Evolutionary conservation across 2,329 filamentous ascomycete species (phyloP).

Genomic region (Calonectria honghensis): DNA sequence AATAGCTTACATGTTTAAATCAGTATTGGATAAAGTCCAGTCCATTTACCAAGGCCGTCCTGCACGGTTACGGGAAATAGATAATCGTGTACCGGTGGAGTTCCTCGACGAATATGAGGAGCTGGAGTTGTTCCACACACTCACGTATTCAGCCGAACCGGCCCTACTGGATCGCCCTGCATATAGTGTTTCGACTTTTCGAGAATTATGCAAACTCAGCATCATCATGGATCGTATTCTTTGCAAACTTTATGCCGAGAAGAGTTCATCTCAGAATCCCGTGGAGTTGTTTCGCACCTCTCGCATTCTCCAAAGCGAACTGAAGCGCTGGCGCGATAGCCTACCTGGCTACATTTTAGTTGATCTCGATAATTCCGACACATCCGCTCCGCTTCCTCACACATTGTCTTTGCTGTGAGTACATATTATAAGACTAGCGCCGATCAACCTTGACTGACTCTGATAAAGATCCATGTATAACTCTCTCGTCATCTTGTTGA

Average conservation of each 20-base stretch:
- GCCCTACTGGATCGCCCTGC: constrained; percentile 59
- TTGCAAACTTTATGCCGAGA: constrained; percentile 65
- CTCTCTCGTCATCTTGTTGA: constrained; percentile 69
- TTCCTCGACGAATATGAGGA: constrained; percentile 71
- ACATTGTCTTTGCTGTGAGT: constrained; percentile 23
- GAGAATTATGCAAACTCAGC: constrained; percentile 64
- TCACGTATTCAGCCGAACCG: constrained; percentile 58
- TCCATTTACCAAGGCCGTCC: constrained; percentile 72
- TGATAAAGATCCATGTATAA: constrained; percentile 63
- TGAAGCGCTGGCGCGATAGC: constrained; percentile 62
- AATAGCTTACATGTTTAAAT: neutral
- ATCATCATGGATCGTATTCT: constrained; percentile 66
- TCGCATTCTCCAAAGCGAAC: constrained; percentile 59
- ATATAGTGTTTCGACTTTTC: constrained; percentile 65
- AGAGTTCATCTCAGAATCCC: constrained; percentile 54
- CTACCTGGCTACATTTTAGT: constrained; percentile 63
- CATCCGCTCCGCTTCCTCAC: constrained; percentile 54
- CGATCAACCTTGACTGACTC: neutral
- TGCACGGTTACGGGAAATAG: constrained; percentile 64
- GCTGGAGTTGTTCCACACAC: constrained; percentile 67
- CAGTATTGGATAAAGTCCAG: constrained; percentile 69
- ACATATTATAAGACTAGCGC: neutral
- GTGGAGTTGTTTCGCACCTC: constrained; percentile 58
- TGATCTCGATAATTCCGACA: constrained; percentile 16
- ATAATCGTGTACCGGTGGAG: constrained; percentile 65